Evolutionary conservation across 2,329 filamentous ascomycete species (phyloP).

Genomic region (Conoideocrella luteorostrata): DNA sequence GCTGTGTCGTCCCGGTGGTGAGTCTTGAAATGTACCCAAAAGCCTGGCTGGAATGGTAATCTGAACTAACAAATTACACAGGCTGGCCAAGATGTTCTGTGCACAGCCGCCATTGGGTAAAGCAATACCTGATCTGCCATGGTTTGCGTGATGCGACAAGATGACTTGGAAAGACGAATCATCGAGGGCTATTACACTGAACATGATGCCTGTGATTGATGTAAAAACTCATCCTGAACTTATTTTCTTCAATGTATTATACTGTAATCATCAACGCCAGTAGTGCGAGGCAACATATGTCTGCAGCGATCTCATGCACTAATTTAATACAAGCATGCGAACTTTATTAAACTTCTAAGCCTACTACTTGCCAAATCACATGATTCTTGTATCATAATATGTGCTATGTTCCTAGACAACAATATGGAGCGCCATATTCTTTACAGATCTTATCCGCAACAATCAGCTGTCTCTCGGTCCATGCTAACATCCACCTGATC

Average conservation of each 20-base stretch:
- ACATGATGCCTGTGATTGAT: not conserved
- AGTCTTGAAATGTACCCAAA: slow-evolving; percentile 2
- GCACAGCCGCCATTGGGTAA: not conserved
- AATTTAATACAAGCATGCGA: too few relatives aligned
- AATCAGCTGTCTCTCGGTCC: too few relatives aligned
- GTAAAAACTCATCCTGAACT: slow-evolving; percentile 1
- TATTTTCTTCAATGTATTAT: slow-evolving; percentile 4
- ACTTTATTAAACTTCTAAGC: too few relatives aligned
- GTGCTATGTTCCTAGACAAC: too few relatives aligned
- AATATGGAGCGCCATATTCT: too few relatives aligned
- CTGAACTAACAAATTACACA: not conserved
- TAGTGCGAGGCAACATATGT: not conserved
- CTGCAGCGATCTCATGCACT: not conserved
- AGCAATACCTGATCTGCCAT: not conserved
- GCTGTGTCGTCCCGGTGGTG: slow-evolving; percentile 12
- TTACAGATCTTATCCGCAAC: too few relatives aligned
- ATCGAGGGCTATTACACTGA: not conserved
- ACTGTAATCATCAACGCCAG: not conserved
- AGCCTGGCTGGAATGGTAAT: not conserved
- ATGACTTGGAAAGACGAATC: not conserved
- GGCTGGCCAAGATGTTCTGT: slow-evolving; percentile 7
- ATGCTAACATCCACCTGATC: too few relatives aligned
- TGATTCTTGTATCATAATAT: too few relatives aligned
- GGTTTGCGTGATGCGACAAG: not conserved
- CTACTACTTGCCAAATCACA: too few relatives aligned